Base-by-base conservation (phyloP, 2,329 filamentous ascomycete species). In the Catunica adiposa region DNA sequence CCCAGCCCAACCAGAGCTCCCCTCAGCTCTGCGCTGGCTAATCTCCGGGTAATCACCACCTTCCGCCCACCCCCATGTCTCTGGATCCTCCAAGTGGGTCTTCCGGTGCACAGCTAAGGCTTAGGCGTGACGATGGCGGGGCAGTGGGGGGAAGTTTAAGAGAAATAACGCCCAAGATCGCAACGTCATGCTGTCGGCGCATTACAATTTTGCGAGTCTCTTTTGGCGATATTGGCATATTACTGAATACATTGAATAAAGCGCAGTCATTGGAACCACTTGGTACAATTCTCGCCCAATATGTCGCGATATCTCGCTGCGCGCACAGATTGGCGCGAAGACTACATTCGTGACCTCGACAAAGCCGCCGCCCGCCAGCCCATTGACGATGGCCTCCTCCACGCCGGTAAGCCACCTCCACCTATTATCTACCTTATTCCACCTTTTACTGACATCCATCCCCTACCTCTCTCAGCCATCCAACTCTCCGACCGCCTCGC, bases 291-390 rank as follows among this genome's bases (percentile, higher is more conserved):
- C 5, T 14, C 29, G 5, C 25, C 5, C 34, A 17, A 56, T n/a
- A 58, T 58, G 56, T 58, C 56, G 5, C 53, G 53, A 20, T 57
- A 51, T 48, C 25, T 54, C 14, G 17, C 52, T 17, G 6, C 51
- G 5, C 42, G 56, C n/a, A 29, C 48, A 11, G 79, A 78, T 71
- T 94, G 89, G 86, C 78, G 83, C 64, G 81, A 86, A 61, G 85
- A 94, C 64, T 96, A 94, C 67, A 74, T 86, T 60, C 73, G 79
- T 59, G 83, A 84, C 61, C 74, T 97, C 61, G 77, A 80, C 62
- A 82, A 84, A 63, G 86, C 87, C 63, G 76, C 80, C 64, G 76
- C 80, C 60, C 84, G 88, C 58, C 75, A 71, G 61, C 73, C 75
- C 3, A 71, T 80, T 59, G 78, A 79, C 61, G 71, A 72, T 63